These are phyloP conservation scores for Xenoacremonium recifei DNA, from an alignment of 2,329 filamentous ascomycete species.

Conservation along the genomic window DNA sequence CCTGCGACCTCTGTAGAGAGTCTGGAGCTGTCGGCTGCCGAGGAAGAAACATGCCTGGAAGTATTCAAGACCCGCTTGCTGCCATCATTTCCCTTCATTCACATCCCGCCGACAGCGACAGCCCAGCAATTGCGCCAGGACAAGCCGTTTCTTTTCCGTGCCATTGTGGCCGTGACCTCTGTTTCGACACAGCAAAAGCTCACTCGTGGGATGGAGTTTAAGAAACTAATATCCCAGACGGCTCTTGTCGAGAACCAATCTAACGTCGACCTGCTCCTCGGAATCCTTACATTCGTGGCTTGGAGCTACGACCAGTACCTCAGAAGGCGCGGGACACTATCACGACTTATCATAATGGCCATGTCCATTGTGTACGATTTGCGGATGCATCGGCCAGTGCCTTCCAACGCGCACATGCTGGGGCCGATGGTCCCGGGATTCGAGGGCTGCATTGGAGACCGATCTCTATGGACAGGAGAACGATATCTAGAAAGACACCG, in stretches of 20 bases:
- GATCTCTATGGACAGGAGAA: neutral
- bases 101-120: neutral
- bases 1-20: neutral
- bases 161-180: neutral
- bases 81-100: neutral
- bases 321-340: neutral
- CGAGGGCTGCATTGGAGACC: neutral
- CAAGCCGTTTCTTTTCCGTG: neutral
- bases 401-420: neutral
- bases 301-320: neutral
- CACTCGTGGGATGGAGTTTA: neutral
- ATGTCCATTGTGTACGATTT: neutral
- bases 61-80: neutral
- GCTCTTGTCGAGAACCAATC: neutral
- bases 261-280: neutral
- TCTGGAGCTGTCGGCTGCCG: neutral
- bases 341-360: neutral
- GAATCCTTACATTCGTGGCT: neutral
- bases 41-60: neutral
- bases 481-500: neutral
- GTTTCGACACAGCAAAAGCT: neutral
- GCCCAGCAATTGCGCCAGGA: neutral
- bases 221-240: neutral
- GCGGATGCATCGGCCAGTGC: neutral
- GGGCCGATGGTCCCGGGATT: neutral